Conservation (phyloP, 164 flowering plant genomes). For the Nymphaea thermarum region DNA sequence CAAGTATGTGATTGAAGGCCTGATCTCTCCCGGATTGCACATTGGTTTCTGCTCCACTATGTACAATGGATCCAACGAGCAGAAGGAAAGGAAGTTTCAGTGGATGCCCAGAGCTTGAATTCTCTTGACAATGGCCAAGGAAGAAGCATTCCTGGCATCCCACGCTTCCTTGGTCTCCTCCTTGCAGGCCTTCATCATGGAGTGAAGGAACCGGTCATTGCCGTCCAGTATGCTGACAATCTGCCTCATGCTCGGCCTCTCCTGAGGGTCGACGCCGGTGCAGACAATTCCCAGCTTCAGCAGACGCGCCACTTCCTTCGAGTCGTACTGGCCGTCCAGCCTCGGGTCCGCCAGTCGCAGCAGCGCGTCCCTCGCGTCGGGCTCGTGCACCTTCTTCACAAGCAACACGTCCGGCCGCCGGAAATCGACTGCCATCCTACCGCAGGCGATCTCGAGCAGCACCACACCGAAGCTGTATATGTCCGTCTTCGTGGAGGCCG, state of each 20-base stretch:
- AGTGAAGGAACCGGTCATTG: conserved; percentile 31
- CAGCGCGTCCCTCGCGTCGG: conserved; percentile 28
- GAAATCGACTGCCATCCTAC: conserved; percentile 72
- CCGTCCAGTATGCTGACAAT: conserved; percentile 78
- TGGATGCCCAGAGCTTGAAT: conserved; percentile 88
- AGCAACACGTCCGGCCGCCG: conserved; percentile 52
- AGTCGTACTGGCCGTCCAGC: conserved; percentile 38
- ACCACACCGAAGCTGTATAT: conserved; percentile 89
- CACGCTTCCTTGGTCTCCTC: conserved; percentile 56
- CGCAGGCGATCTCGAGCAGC: conserved; percentile 70
- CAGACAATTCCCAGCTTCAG: conserved; percentile 63
- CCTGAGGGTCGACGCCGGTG: conserved; percentile 49
- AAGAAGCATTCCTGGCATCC: conserved; percentile 36
- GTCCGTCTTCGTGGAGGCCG: conserved; percentile 58
- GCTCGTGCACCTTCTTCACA: conserved; percentile 42
- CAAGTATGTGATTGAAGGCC: no score
- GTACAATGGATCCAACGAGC: not conserved
- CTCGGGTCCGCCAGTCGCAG: conserved; percentile 55
- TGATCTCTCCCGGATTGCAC: no score
- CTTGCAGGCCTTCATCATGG: not conserved
- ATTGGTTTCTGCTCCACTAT: no score
- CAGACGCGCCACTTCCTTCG: conserved; percentile 45
- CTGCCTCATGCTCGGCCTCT: conserved; percentile 72
- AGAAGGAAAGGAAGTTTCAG: conserved; percentile 12
- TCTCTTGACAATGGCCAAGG: conserved; percentile 52